Conservation (phyloP, 2,329 filamentous ascomycete species). For the Nemania bipapillata region DNA sequence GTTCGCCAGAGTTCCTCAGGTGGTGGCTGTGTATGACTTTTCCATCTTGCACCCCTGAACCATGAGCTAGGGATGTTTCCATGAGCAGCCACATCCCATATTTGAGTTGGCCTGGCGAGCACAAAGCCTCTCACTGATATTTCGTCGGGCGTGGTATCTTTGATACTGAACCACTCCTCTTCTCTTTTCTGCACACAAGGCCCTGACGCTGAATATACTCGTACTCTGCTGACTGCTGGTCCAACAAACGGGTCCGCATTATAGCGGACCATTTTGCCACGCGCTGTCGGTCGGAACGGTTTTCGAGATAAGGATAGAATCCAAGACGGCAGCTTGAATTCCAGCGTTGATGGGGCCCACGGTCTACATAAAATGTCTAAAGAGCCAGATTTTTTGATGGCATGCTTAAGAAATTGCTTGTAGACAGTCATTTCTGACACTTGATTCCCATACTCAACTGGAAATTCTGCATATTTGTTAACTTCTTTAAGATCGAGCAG, state of each 20-base stretch:
- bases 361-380: slow-evolving; percentile 35
- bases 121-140: neutral
- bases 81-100: neutral
- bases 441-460: neutral
- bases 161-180: neutral
- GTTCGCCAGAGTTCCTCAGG: slow-evolving; percentile 30
- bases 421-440: slow-evolving; percentile 14
- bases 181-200: neutral
- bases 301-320: slow-evolving; percentile 1
- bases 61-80: slow-evolving; percentile 26
- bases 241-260: slow-evolving; percentile 9
- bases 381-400: slow-evolving; percentile 9
- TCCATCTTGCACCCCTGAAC: slow-evolving; percentile 18
- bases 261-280: slow-evolving; percentile 7
- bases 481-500: too few relatives aligned
- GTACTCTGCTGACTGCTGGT: neutral
- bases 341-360: slow-evolving; percentile 13
- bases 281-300: neutral
- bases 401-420: slow-evolving; percentile 10
- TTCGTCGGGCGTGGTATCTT: too few relatives aligned
- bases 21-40: neutral
- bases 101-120: neutral
- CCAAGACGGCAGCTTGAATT: neutral
- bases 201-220: neutral
- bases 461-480: neutral